These are phyloP conservation scores for Polytrichum formosum DNA, from an alignment of 225 moss, liverwort and hornwort genomes.

Conservation along the genomic window DNA sequence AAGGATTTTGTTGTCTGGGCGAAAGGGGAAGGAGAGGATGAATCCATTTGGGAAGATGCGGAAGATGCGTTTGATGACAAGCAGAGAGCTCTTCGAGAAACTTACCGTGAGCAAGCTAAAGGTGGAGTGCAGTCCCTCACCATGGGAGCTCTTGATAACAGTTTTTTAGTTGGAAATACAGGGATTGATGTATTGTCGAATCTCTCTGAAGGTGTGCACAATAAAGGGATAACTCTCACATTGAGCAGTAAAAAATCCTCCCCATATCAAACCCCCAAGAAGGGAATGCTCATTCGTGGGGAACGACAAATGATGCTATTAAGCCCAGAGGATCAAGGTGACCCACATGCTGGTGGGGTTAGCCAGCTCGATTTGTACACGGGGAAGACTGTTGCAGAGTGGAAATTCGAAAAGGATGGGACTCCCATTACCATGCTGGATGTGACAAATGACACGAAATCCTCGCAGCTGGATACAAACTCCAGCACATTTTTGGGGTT, in stretches of 20 bases:
- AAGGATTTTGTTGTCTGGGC: constrained; percentile 73
- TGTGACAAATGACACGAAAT: constrained; percentile 48
- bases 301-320: constrained; percentile 68
- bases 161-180: constrained; percentile 52
- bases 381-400: constrained; percentile 61
- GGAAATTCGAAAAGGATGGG: constrained; percentile 66
- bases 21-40: constrained; percentile 57
- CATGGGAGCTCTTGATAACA: constrained; percentile 59
- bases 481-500: constrained; percentile 58
- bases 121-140: constrained; percentile 53
- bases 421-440: constrained; percentile 68
- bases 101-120: constrained; percentile 43
- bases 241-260: constrained; percentile 21
- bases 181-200: constrained; percentile 58
- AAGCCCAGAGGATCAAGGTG: constrained; percentile 54
- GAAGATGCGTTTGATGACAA: constrained; percentile 50
- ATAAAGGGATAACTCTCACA: constrained; percentile 38
- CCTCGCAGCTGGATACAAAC: constrained; percentile 44
- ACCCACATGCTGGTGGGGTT: constrained; percentile 52
- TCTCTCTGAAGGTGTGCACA: constrained; percentile 51
- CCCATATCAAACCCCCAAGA: constrained; percentile 50
- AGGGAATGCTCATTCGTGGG: constrained; percentile 69
- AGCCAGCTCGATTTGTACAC: constrained; percentile 64
- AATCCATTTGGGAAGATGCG: constrained; percentile 70
- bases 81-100: constrained; percentile 50